Evolutionary conservation across 306 rosid genomes (phyloP).

Genomic region (Vigna hirtella): DNA sequence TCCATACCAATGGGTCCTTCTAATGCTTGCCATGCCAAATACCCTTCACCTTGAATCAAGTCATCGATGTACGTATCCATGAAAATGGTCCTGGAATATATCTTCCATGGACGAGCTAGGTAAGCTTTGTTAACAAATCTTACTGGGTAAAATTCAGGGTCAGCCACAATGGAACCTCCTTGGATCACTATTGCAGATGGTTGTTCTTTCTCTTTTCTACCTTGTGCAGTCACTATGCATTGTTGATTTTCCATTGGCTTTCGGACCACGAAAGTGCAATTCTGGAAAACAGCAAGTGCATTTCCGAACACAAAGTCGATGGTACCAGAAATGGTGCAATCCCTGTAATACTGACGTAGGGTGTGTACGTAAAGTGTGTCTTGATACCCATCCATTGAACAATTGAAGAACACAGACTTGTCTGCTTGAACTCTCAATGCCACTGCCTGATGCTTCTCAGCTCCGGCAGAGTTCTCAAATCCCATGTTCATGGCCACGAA

Average conservation of each 20-base stretch:
- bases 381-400: constrained; percentile 69
- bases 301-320: background rate
- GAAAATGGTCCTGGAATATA: background rate
- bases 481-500: constrained; percentile 67
- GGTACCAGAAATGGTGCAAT: background rate
- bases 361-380: constrained; percentile 61
- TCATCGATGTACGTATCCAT: background rate
- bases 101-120: background rate
- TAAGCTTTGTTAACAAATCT: background rate
- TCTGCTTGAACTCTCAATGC: constrained; percentile 77
- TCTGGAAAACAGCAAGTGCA: background rate
- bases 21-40: background rate
- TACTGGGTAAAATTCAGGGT: background rate
- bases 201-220: background rate
- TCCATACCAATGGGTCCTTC: background rate
- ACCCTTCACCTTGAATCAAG: background rate
- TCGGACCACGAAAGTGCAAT: background rate
- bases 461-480: constrained; percentile 72
- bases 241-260: background rate
- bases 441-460: constrained; percentile 71
- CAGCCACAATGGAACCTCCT: background rate
- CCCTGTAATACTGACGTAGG: background rate
- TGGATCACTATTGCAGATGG: background rate
- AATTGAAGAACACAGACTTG: constrained; percentile 58
- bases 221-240: background rate